These are phyloP conservation scores for Neonectria sp. DNA, from an alignment of 2,329 filamentous ascomycete species.

Conservation along the genomic window DNA sequence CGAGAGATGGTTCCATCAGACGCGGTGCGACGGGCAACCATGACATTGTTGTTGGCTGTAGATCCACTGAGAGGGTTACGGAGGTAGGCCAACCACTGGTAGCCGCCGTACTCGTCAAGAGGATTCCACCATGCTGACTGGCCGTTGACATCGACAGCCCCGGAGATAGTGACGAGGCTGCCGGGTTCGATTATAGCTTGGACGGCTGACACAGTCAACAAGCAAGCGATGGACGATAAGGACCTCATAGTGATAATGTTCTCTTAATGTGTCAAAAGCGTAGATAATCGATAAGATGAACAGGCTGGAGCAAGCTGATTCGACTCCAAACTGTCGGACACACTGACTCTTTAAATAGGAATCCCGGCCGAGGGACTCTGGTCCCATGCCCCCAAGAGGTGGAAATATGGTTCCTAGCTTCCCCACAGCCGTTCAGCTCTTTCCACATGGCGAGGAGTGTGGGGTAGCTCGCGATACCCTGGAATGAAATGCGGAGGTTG, in stretches of 20 bases:
- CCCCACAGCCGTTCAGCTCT: conserved; percentile 17
- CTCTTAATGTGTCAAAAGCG: background rate
- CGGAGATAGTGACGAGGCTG: conserved; percentile 34
- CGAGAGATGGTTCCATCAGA: conserved; percentile 37
- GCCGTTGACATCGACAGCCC: conserved; percentile 42
- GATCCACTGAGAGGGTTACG: conserved; percentile 43
- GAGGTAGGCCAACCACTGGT: conserved; percentile 42
- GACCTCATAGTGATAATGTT: conserved; percentile 17
- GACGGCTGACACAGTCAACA: conserved; percentile 16
- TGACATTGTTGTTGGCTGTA: conserved; percentile 45
- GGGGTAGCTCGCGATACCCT: conserved; percentile 11
- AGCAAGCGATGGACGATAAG: conserved; percentile 18
- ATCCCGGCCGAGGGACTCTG: background rate
- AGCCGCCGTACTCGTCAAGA: conserved; percentile 44
- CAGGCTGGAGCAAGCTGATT: background rate
- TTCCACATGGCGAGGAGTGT: conserved; percentile 22
- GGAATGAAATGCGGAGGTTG: conserved; percentile 6
- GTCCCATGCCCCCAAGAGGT: conserved; percentile 1
- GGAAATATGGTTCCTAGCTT: conserved; percentile 1
- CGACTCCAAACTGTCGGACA: background rate
- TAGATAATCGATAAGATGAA: background rate
- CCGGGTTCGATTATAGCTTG: conserved; percentile 32
- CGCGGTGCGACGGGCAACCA: conserved; percentile 41
- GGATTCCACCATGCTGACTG: conserved; percentile 47
- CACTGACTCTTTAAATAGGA: conserved; percentile 11